Base-by-base conservation (phyloP, 306 rosid genomes). In the Geum urbanum region DNA sequence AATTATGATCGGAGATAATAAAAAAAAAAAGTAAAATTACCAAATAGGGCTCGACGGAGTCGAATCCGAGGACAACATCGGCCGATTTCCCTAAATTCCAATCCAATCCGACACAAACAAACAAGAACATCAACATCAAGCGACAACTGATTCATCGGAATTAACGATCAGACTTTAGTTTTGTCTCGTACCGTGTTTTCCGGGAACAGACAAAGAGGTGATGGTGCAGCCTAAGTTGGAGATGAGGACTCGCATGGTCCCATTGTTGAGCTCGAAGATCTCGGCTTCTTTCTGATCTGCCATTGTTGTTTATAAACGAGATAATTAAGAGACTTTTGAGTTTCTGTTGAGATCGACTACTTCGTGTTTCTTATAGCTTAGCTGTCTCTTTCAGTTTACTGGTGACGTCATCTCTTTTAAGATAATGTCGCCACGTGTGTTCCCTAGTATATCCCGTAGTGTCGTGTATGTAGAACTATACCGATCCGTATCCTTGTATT, bases 51-150 rank as follows among this genome's bases (percentile, higher is more conserved):
- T 94, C 99, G 35, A 91, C 72, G 41, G 90, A 77, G 74, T 91
- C 97, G 72, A 94, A 91, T 69, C 99, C 99, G 43, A 94, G 99
- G 78, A 94, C 99, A 70, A 94, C 89, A 75, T 94, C 99, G 44
- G 84, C 89, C 82, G 82, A 82, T 27, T 74, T 84, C 6, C 97
- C 98, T 92, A 22, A 49, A 69, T 27, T 41, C 61, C 45, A 59
- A 45, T 3, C 4, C n/a, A n/a, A n/a, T n/a, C 47, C 65, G 51
- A n/a, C 43, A 62, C 75, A 67, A 79, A 19, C 70, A 53, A 19
- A 27, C 32, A 27, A 27, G 2, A 27, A 27, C 1, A 27, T 2
- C n/a, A n/a, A n/a, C n/a, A n/a, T n/a, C n/a, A n/a, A n/a, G n/a
- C n/a, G n/a, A n/a, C n/a, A n/a, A n/a, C n/a, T n/a, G n/a, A n/a